Percentiles rank a stretch among this genome's conserved stretches.
These are phyloP conservation scores for Ceratocystis ficicola DNA, from an alignment of 2,329 filamentous ascomycete species.

Conservation along the genomic window DNA sequence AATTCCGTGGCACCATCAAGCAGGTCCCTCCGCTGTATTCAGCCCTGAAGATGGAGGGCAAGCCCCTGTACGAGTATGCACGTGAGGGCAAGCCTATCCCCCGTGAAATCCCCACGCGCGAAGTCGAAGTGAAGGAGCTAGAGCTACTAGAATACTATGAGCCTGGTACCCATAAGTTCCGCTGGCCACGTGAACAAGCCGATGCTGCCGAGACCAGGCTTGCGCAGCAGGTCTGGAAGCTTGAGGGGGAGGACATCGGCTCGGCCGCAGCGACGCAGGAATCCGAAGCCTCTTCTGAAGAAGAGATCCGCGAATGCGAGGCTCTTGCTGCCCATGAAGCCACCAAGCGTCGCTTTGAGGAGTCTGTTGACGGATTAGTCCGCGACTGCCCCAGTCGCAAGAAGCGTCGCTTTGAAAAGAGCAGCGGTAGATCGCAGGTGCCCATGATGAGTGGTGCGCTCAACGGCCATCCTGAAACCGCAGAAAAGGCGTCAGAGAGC, in stretches of 20 bases:
- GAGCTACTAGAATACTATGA: constrained; percentile 78
- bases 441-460: constrained; percentile 22
- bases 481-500: not conserved
- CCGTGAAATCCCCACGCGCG: constrained; percentile 65
- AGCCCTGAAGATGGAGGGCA: constrained; percentile 83
- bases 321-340: constrained; percentile 44
- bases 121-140: constrained; percentile 64
- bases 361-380: constrained; percentile 45
- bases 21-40: constrained; percentile 90
- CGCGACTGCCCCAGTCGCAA: constrained; percentile 34
- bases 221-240: constrained; percentile 57
- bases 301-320: constrained; percentile 43
- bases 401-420: constrained; percentile 22
- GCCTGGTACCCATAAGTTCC: constrained; percentile 64
- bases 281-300: constrained; percentile 37
- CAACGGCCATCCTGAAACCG: constrained; percentile 14
- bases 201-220: constrained; percentile 61
- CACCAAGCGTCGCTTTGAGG: constrained; percentile 47
- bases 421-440: constrained; percentile 27
- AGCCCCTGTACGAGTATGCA: constrained; percentile 92
- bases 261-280: constrained; percentile 30
- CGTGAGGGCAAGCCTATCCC: constrained; percentile 79
- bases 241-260: constrained; percentile 41
- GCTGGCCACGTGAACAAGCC: constrained; percentile 70
- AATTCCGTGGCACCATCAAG: constrained; percentile 71